Evolutionary conservation across 768 basidiomycete species (phyloP).

Genomic region (Xerocomus potaroensis): DNA sequence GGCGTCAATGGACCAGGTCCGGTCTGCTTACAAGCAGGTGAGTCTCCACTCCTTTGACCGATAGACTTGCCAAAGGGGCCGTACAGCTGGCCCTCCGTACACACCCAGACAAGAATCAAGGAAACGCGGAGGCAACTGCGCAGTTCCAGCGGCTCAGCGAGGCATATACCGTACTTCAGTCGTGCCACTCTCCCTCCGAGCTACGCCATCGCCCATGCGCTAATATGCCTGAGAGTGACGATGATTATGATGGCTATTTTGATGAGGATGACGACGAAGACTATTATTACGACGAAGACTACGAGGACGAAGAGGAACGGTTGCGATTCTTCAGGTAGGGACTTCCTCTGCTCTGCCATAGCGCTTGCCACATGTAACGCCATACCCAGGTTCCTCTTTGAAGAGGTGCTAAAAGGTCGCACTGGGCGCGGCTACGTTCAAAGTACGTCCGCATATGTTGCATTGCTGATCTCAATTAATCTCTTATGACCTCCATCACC

Average conservation of each 20-base stretch:
- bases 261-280: constrained; percentile 28
- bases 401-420: constrained; percentile 40
- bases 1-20: constrained; percentile 59
- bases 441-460: constrained; percentile 26
- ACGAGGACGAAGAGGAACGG: constrained; percentile 33
- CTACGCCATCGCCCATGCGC: constrained; percentile 16
- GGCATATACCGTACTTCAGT: constrained; percentile 60
- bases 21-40: constrained; percentile 67
- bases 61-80: neutral
- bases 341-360: neutral
- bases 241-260: constrained; percentile 34
- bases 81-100: constrained; percentile 56
- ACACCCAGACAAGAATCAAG: constrained; percentile 76
- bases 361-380: constrained; percentile 1
- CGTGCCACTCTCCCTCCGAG: constrained; percentile 41
- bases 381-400: constrained; percentile 41
- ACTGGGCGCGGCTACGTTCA: constrained; percentile 24
- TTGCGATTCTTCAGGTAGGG: constrained; percentile 44
- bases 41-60: constrained; percentile 7
- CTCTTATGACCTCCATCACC: neutral
- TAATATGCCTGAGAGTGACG: constrained; percentile 33
- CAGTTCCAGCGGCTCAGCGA: constrained; percentile 68
- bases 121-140: constrained; percentile 58
- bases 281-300: constrained; percentile 27
- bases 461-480: constrained; percentile 10